These are phyloP conservation scores for Hirschioporus abietinus DNA, from an alignment of 768 basidiomycete genomes.

Conservation along the genomic window DNA sequence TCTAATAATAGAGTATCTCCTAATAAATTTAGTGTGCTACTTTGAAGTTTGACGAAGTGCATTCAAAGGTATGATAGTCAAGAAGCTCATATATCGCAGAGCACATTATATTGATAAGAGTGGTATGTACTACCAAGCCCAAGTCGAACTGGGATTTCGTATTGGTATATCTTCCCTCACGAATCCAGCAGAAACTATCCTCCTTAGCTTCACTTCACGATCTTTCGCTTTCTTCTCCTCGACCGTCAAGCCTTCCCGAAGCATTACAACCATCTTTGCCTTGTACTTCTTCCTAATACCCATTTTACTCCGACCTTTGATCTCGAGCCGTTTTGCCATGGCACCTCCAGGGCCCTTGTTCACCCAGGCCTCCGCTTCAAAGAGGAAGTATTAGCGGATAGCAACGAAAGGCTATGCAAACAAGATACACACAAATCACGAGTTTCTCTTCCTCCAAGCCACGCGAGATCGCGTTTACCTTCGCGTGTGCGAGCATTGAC, in stretches of 20 bases:
- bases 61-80: neutral
- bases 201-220: slow-evolving; percentile 61
- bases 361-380: slow-evolving; percentile 88
- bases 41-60: neutral
- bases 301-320: slow-evolving; percentile 74
- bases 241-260: slow-evolving; percentile 77
- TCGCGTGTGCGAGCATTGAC: slow-evolving; percentile 83
- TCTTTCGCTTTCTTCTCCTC: slow-evolving; percentile 61
- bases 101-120: slow-evolving; percentile 5
- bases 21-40: no score
- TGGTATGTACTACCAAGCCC: slow-evolving; percentile 72
- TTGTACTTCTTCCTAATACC: slow-evolving; percentile 76
- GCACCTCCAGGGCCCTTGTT: slow-evolving; percentile 61
- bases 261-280: slow-evolving; percentile 66
- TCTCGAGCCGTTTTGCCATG: slow-evolving; percentile 61
- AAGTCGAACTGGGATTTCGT: slow-evolving; percentile 63
- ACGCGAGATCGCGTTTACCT: slow-evolving; percentile 79
- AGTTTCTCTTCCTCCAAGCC: slow-evolving; percentile 65
- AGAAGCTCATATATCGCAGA: neutral
- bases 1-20: neutral
- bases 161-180: slow-evolving; percentile 78
- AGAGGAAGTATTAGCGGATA: neutral
- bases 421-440: slow-evolving; percentile 64
- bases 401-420: slow-evolving; percentile 3
- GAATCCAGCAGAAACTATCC: slow-evolving; percentile 74